Base-by-base conservation (phyloP, 805 yeast species). In the Ogataea sp. region DNA sequence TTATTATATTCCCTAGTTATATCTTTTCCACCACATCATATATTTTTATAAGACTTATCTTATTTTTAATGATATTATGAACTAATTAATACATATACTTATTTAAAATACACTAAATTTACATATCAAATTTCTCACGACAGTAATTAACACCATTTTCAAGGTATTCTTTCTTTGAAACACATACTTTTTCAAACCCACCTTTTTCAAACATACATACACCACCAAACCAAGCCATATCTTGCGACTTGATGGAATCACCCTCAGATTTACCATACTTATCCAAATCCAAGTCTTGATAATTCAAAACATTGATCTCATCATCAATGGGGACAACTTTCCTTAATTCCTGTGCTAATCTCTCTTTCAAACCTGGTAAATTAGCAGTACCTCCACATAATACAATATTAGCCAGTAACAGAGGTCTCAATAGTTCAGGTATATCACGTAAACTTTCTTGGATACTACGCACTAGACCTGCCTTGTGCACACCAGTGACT, bases 321-420 rank as follows among this genome's bases (percentile, higher is more conserved):
- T 89, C 81, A 45, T 79, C 83, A 35, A 75, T 74, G 0, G 90
- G 90, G 17, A 83, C 62, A 41, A 79, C 87, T 44, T 77, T 69
- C 45, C 77, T 75, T 43, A 84, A 61, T 44, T 83, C 93, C 20
- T 65, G 58, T 0, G 67, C 53, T 13, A 93, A 56, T 39, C 98
- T 63, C 9, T 70, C 64, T 32, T 70, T 67, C 45, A 84, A 80
- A 31, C 88, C 86, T 0, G 80, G 75, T 11, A 93, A 51, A 37
- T 79, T 75, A 37, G 85, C 70, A 15, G 80, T 80, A 0, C 98
- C 98, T 0, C 99, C 98, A 1, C 79, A 75, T 10, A 88, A 65
- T 16, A 78, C 76, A 13, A 93, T 75, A 57, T 93, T 93, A 3
- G 90, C 79, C 50, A 79, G 77, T 37, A 93, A 64, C 39, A 93